These are phyloP conservation scores for Russula ochroleuca DNA, from an alignment of 768 basidiomycete species.

Conservation along the genomic window DNA sequence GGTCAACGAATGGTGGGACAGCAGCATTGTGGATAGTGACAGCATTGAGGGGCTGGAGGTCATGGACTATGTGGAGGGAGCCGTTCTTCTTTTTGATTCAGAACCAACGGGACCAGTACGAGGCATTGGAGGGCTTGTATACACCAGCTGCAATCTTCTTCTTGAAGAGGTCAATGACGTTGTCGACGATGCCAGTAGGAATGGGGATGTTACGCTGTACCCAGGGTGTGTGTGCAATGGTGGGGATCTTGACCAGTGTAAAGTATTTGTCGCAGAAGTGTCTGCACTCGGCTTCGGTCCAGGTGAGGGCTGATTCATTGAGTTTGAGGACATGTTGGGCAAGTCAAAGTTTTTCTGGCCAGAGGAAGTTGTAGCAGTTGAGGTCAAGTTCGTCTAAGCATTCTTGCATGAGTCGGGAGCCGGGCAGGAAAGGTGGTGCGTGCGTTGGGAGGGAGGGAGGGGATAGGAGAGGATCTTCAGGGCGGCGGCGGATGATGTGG, in stretches of 20 bases:
- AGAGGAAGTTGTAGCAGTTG: background rate
- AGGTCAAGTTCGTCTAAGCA: background rate
- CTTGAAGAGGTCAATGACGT: no score
- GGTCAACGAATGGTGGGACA: constrained; percentile 21
- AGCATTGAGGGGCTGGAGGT: constrained; percentile 31
- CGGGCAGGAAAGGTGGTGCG: background rate
- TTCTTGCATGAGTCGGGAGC: background rate
- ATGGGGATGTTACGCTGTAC: no score
- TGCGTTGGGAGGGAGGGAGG: background rate
- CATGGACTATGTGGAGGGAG: constrained; percentile 28
- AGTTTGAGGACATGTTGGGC: background rate
- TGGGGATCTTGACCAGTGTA: background rate
- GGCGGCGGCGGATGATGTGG: background rate
- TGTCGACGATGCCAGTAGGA: no score
- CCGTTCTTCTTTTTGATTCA: constrained; percentile 29
- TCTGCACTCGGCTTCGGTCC: background rate
- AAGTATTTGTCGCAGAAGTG: background rate
- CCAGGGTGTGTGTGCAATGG: background rate
- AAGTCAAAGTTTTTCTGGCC: background rate
- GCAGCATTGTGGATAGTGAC: constrained; percentile 8
- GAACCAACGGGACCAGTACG: constrained; percentile 42
- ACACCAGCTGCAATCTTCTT: constrained; percentile 2
- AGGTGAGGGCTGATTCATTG: background rate
- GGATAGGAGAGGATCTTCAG: background rate
- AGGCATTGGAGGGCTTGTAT: constrained; percentile 40